phyloP scores from a whole-genome alignment of 495 filamentous ascomycete species.

The Penicillium atrosanguineum region DNA sequence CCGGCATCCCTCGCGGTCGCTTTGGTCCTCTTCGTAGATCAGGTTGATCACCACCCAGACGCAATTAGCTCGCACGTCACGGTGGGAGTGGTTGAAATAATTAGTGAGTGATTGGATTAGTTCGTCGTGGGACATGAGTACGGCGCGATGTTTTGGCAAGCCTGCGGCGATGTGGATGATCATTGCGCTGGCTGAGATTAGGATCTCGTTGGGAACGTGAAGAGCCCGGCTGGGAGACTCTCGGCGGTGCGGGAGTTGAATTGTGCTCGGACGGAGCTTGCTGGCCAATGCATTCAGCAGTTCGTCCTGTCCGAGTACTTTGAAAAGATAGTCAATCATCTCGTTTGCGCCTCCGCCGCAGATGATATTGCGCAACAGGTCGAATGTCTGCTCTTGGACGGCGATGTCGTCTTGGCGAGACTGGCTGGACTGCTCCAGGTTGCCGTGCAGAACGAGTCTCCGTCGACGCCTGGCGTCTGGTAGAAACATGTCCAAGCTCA shows the following conservation, averaged over 20 bases:
- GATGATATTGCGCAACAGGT: constrained; percentile 87
- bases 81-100: constrained; percentile 65
- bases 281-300: constrained; percentile 72
- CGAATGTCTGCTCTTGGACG: constrained; percentile 86
- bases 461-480: constrained; percentile 40
- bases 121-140: constrained; percentile 64
- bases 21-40: constrained; percentile 70
- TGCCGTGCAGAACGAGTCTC: constrained; percentile 48
- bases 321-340: constrained; percentile 84
- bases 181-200: constrained; percentile 70
- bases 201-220: constrained; percentile 64
- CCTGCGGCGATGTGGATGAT: constrained; percentile 85
- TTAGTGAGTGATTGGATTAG: constrained; percentile 51
- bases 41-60: constrained; percentile 83
- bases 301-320: constrained; percentile 67
- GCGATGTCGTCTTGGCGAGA: constrained; percentile 74
- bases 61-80: constrained; percentile 68
- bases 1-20: constrained; percentile 57
- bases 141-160: constrained; percentile 67
- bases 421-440: constrained; percentile 45
- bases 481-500: constrained; percentile 43
- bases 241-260: constrained; percentile 38
- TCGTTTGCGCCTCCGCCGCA: constrained; percentile 62
- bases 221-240: constrained; percentile 30
- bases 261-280: constrained; percentile 61